Conservation (phyloP, 208 protist species). For the Trypanosoma cruzi region DNA sequence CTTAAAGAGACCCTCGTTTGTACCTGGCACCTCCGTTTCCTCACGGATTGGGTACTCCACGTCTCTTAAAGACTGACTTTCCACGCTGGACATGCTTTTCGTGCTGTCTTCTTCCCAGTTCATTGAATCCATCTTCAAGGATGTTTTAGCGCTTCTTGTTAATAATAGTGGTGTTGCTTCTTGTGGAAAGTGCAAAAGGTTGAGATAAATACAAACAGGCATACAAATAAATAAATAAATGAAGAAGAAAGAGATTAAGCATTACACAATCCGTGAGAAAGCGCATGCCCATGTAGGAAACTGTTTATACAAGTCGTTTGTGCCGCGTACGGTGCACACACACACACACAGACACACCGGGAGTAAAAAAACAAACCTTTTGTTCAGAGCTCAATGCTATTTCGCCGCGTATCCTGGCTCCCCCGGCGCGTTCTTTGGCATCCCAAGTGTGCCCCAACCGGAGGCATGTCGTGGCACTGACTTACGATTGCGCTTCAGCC, state of each 20-base stretch:
- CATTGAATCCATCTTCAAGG: constrained; percentile 16
- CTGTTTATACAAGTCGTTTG: not conserved
- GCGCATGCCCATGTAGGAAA: not conserved
- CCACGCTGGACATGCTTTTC: constrained; percentile 47
- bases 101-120: constrained; percentile 21
- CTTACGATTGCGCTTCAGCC: constrained; percentile 83
- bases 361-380: not conserved
- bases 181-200: not conserved
- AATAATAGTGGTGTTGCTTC: not conserved
- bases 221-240: constrained; percentile 8
- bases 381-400: constrained; percentile 17
- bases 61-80: constrained; percentile 70
- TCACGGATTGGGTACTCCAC: constrained; percentile 73
- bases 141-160: not conserved
- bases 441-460: constrained; percentile 79
- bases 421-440: constrained; percentile 28
- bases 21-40: constrained; percentile 74
- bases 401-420: constrained; percentile 35
- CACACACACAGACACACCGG: no score
- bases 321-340: not conserved
- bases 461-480: constrained; percentile 47
- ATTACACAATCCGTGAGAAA: not conserved
- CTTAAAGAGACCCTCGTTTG: constrained; percentile 73
- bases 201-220: not conserved
- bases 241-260: constrained; percentile 19